Evolutionary conservation across 495 filamentous ascomycete genomes (phyloP), one percentile per base, ranked within the genome.

Genomic region (Xylaria grammica): DNA sequence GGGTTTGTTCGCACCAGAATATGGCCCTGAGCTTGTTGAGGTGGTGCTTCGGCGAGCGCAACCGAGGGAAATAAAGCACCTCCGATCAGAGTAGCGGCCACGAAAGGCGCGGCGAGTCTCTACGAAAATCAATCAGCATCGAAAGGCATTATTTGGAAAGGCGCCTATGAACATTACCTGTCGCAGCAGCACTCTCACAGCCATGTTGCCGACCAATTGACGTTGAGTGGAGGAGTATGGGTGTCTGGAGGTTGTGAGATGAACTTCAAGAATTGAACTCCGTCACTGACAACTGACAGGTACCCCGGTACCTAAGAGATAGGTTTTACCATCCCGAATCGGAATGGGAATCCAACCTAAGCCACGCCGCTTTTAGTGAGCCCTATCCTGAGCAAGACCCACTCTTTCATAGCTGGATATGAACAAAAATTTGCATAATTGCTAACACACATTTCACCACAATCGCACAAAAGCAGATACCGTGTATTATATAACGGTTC

Each of bases 181-280:
- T 72, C 78, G 79, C 62, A 83, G 75, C 74, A 82, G 72, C 74
- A 83, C 77, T 82, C 81, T 81, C 66, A 80, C 79, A 75, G 80
- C 80, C 81, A 83, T 83, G 71, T 68, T 77, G 66, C 63, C 72
- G 70, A 51, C 72, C 78, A 79, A 81, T 81, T 78, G 74, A 63
- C 32, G 65, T 67, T 68, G 59, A 62, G 61, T 32, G 57, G 51
- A 46, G 56, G 57, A 49, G 64, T 55, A 49, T 36, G 48, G 34
- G 42, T 51, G 32, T 46, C 56, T 34, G 20, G 32, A 66, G 50
- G 48, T 66, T 32, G 52, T 54, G 66, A 59, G 58, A 62, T 63
- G 40, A 53, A 59, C 36, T 65, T 58, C 32, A n/a, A 57, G 52
- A 64, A 44, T 42, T 32, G 62, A 40, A 50, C 29, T 50, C 48